phyloP scores from a whole-genome alignment of 257 asterid species.

The Fraxinus quadrangulata region DNA sequence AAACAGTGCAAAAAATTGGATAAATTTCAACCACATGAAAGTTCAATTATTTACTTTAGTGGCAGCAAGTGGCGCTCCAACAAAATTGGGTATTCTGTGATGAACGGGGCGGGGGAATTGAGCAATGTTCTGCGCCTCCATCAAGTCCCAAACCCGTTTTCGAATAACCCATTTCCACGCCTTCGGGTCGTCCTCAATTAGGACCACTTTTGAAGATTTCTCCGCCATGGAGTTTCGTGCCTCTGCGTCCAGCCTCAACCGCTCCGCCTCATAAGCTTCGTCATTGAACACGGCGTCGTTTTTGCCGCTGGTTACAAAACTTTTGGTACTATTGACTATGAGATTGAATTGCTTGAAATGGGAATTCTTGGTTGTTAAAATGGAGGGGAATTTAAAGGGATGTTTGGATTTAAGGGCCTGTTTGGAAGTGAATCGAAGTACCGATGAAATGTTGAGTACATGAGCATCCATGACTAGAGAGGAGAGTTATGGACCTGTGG shows the following conservation, averaged over 20 bases:
- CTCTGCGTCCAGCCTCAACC: constrained; percentile 72
- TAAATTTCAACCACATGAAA: neutral
- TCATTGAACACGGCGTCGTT: constrained; percentile 48
- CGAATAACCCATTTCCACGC: constrained; percentile 91
- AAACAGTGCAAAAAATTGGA: neutral
- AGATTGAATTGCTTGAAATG: constrained; percentile 25
- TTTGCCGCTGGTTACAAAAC: constrained; percentile 27
- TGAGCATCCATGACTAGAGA: constrained; percentile 45
- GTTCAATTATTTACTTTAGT: constrained; percentile 40
- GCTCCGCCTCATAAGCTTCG: constrained; percentile 81
- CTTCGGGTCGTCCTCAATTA: constrained; percentile 59
- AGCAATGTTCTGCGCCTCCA: constrained; percentile 85
- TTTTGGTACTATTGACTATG: constrained; percentile 10
- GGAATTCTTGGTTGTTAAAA: constrained; percentile 13
- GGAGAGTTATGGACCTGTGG: neutral
- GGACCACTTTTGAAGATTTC: constrained; percentile 43
- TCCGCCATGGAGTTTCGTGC: constrained; percentile 74
- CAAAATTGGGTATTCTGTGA: constrained; percentile 87
- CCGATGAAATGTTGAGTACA: constrained; percentile 37
- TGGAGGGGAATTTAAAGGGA: constrained; percentile 21
- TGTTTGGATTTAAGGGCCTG: constrained; percentile 29
- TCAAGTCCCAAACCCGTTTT: constrained; percentile 80
- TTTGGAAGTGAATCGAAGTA: constrained; percentile 37
- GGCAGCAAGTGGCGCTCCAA: constrained; percentile 69
- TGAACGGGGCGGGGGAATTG: constrained; percentile 95